Evolutionary conservation across 2,329 filamentous ascomycete genomes (phyloP).

Genomic region (Ustulina deusta): DNA sequence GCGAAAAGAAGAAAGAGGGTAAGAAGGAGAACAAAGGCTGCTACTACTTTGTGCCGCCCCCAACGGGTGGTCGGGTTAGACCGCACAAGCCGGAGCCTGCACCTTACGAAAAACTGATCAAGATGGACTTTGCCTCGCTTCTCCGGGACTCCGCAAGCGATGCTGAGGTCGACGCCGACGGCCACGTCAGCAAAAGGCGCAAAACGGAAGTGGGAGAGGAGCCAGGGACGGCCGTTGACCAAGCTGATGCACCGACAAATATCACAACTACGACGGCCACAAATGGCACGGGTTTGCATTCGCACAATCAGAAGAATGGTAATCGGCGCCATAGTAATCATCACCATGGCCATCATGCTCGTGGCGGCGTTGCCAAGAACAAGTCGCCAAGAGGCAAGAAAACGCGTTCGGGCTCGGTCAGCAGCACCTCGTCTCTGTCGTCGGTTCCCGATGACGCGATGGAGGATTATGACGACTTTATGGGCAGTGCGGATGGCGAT

Average conservation of each 20-base stretch:
- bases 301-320: constrained; percentile 29
- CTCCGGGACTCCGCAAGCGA: constrained; percentile 33
- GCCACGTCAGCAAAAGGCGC: constrained; percentile 49
- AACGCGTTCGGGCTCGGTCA: constrained; percentile 47
- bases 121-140: constrained; percentile 53
- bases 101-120: constrained; percentile 63
- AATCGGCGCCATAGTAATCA: constrained; percentile 23
- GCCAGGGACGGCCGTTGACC: constrained; percentile 4
- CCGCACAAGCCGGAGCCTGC: constrained; percentile 62
- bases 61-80: constrained; percentile 57
- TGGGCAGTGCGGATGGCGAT: constrained; percentile 49
- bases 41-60: constrained; percentile 66
- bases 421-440: constrained; percentile 51
- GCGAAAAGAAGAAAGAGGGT: constrained; percentile 68
- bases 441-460: constrained; percentile 51
- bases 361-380: constrained; percentile 33
- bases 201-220: constrained; percentile 43
- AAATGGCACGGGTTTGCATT: constrained; percentile 22
- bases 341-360: constrained; percentile 31
- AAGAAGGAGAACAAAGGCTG: constrained; percentile 64
- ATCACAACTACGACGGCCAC: not conserved
- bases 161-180: constrained; percentile 42
- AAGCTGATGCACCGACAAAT: constrained; percentile 17
- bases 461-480: constrained; percentile 49
- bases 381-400: constrained; percentile 44